Base-by-base conservation (phyloP, 2,329 filamentous ascomycete species). In the Penicillium sp. region DNA sequence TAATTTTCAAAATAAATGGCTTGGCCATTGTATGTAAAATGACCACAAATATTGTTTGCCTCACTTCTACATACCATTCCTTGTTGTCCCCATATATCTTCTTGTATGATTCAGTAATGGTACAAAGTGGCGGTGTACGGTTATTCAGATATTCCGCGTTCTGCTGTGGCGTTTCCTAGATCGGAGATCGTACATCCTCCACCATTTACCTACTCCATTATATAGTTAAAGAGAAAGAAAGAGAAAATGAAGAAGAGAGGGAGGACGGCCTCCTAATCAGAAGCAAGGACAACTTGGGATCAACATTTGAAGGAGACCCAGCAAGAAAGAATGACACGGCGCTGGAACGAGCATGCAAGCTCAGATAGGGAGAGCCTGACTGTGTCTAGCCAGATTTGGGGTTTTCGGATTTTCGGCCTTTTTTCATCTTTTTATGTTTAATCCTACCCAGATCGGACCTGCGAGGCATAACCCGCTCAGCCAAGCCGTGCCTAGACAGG, bases 1-100 rank as follows among this genome's bases (percentile, higher is more conserved):
- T 52, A 46, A 57, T 43, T 59, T 59, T 49, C 16, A 39, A 56
- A 46, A 51, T 29, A 39, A 58, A 38, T 53, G 50, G 52, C 50
- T 45, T 31, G 39, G 20, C 49, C 43, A 49, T 56, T 43, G 50
- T 59, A 38, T 60, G 55, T 56, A 60, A 58, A 59, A 58, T 51
- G 43, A 37, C 11, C 38, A 40, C 51, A 52, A 57, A 44, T 47
- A 45, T 34, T 61, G 37, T 37, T 51, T 45, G 6, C 16, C 16
- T 51, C n/a, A 20, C 18, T 10, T 45, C 3, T 51, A 9, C 14
- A 1, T 6, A 32, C 18, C 11, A 16, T 37, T n/a, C 8, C 16
- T 16, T 40, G 10, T 13, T 26, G 9, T 32, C 16, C 5, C 24
- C 13, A 29, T 34, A 31, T 13, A 18, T 29, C 10, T 29, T 22